These are phyloP conservation scores for Pseudocercospora musae DNA, from an alignment of 2,329 filamentous ascomycete species.

Conservation along the genomic window DNA sequence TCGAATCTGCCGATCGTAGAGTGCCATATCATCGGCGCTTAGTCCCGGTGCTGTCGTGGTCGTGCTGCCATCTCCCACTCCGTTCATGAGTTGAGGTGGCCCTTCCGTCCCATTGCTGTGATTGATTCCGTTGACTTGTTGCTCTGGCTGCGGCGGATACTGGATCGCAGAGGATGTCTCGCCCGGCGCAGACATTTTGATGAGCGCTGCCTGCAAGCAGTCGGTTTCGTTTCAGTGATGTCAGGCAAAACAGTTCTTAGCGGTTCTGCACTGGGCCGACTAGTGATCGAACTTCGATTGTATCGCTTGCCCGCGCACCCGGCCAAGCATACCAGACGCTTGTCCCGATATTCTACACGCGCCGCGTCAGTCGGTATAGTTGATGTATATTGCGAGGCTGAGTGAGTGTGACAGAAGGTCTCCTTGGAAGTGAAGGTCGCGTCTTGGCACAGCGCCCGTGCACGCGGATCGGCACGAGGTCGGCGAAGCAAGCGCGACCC, in stretches of 20 bases:
- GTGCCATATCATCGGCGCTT: slow-evolving; percentile 79
- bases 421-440: not conserved
- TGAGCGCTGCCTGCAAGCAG: not conserved
- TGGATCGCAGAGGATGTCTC: not conserved
- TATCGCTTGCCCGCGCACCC: not conserved
- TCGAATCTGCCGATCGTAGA: slow-evolving; percentile 95
- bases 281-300: not conserved
- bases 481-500: not conserved
- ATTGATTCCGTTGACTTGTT: slow-evolving; percentile 11
- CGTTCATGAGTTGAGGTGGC: slow-evolving; percentile 17
- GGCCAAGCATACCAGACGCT: not conserved
- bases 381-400: not conserved
- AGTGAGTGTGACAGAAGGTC: not conserved
- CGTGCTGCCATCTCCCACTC: slow-evolving; percentile 14
- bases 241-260: not conserved
- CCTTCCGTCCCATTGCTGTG: slow-evolving; percentile 8
- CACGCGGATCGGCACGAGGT: not conserved
- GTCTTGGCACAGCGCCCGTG: not conserved
- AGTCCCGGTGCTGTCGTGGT: slow-evolving; percentile 29
- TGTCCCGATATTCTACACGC: not conserved
- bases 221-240: not conserved
- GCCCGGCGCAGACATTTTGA: slow-evolving; percentile 8
- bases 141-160: not conserved
- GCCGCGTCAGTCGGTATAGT: not conserved
- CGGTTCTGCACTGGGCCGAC: not conserved